A percentile compares a stretch with the other conserved stretches of the same genome.
Evolutionary conservation across 2,329 filamentous ascomycete species (phyloP).

Genomic region (Venturia aucupariae): DNA sequence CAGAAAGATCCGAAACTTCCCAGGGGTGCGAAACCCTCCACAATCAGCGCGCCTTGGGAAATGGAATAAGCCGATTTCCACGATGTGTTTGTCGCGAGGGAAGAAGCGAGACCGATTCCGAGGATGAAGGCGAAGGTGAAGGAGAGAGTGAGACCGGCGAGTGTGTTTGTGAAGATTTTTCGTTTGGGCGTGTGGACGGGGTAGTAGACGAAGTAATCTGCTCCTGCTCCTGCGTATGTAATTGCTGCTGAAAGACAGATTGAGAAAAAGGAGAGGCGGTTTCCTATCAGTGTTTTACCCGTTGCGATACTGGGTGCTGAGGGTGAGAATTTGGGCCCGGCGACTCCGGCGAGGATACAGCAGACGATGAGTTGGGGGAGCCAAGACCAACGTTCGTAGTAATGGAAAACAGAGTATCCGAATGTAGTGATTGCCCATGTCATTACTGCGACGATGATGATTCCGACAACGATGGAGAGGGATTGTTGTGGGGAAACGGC

Average conservation of each 20-base stretch:
- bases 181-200: slow-evolving; percentile 42
- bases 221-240: slow-evolving; percentile 54
- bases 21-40: slow-evolving; percentile 51
- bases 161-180: slow-evolving; percentile 48
- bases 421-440: slow-evolving; percentile 22
- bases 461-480: slow-evolving; percentile 50
- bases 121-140: slow-evolving; percentile 53
- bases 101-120: slow-evolving; percentile 54
- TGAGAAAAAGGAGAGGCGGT: slow-evolving; percentile 59
- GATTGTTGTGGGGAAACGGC: slow-evolving; percentile 49
- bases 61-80: slow-evolving; percentile 49
- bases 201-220: slow-evolving; percentile 61
- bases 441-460: slow-evolving; percentile 43
- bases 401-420: slow-evolving; percentile 23
- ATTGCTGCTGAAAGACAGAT: slow-evolving; percentile 56
- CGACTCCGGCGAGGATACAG: slow-evolving; percentile 23
- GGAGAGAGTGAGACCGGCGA: slow-evolving; percentile 46
- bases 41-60: slow-evolving; percentile 56
- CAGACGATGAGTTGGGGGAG: slow-evolving; percentile 22
- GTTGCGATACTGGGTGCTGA: slow-evolving; percentile 43
- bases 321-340: slow-evolving; percentile 47
- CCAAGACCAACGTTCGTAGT: slow-evolving; percentile 22
- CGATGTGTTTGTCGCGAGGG: slow-evolving; percentile 40
- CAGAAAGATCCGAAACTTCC: slow-evolving; percentile 55
- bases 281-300: slow-evolving; percentile 43